phyloP scores from a whole-genome alignment of 1,284 basidiomycete species.

The Cryptococcus sp. region DNA sequence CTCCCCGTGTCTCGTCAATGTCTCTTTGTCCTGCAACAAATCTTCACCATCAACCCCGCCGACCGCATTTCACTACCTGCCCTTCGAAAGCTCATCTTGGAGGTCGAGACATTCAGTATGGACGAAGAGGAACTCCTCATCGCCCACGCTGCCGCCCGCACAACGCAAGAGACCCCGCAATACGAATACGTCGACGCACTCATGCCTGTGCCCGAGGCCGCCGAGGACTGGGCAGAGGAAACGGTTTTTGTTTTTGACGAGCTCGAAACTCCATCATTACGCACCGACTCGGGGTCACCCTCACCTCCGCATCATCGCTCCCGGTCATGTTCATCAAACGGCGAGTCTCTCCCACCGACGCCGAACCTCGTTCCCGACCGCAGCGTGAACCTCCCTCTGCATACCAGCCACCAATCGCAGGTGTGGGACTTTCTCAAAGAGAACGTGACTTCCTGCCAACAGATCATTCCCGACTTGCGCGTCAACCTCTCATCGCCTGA shows the following conservation, averaged over 20 bases:
- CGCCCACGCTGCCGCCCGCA: conserved; percentile 45
- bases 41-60: conserved; percentile 63
- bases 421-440: conserved; percentile 16
- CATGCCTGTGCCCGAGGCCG: conserved; percentile 17
- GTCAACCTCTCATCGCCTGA: conserved; percentile 22
- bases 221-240: conserved; percentile 29
- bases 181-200: conserved; percentile 11
- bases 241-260: conserved; percentile 40
- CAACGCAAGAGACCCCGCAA: conserved; percentile 3
- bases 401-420: conserved; percentile 1
- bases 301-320: conserved; percentile 32
- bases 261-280: conserved; percentile 41
- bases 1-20: conserved; percentile 62
- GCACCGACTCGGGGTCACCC: conserved; percentile 42
- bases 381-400: conserved; percentile 6
- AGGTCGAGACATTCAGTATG: conserved; percentile 69
- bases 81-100: conserved; percentile 62
- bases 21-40: conserved; percentile 60
- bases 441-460: conserved; percentile 1
- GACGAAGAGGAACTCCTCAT: conserved; percentile 58
- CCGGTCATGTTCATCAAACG: conserved; percentile 35
- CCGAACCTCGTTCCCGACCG: conserved; percentile 22
- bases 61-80: conserved; percentile 64
- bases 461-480: conserved; percentile 10
- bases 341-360: conserved; percentile 42